Conservation (phyloP, 2,329 filamentous ascomycete genomes). For the Tolypocladium tropicale region DNA sequence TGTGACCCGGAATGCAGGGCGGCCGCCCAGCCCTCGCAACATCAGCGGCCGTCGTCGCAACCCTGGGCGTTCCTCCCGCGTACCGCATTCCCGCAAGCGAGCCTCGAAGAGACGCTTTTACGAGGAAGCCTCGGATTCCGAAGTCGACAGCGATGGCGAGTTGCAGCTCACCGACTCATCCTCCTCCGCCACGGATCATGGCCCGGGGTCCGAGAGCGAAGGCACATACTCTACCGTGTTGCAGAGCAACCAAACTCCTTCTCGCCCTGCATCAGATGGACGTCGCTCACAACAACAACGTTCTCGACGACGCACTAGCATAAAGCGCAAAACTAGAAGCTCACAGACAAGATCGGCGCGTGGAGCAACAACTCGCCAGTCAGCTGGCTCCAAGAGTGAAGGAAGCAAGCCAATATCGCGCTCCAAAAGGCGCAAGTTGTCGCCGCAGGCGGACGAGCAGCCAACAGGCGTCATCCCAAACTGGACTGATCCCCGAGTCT, state of each 20-base stretch:
- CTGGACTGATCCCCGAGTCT: conserved; percentile 45
- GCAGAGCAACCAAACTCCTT: neutral
- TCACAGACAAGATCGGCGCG: neutral
- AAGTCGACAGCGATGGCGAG: neutral
- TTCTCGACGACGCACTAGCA: neutral
- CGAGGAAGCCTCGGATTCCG: neutral
- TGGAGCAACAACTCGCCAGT: neutral
- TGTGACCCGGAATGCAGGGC: conserved; percentile 14
- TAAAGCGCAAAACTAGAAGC: neutral
- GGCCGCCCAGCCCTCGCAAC: conserved; percentile 3
- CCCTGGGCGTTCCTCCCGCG: conserved; percentile 9
- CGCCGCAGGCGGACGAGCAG: neutral
- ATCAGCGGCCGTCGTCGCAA: conserved; percentile 11
- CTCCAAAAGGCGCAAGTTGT: conserved; percentile 6
- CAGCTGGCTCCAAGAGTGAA: conserved; percentile 9
- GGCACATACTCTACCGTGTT: neutral
- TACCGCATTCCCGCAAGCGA: conserved; percentile 2
- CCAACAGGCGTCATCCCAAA: conserved; percentile 29
- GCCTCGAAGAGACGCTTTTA: conserved; percentile 3
- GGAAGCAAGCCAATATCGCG: conserved; percentile 5
- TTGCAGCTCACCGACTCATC: neutral
- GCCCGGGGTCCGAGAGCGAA: neutral
- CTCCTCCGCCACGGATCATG: neutral
- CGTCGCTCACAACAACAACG: neutral
- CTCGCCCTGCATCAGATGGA: neutral